These are phyloP conservation scores for Meira miltonrushii DNA, from an alignment of 1,284 basidiomycete species.

Conservation along the genomic window DNA sequence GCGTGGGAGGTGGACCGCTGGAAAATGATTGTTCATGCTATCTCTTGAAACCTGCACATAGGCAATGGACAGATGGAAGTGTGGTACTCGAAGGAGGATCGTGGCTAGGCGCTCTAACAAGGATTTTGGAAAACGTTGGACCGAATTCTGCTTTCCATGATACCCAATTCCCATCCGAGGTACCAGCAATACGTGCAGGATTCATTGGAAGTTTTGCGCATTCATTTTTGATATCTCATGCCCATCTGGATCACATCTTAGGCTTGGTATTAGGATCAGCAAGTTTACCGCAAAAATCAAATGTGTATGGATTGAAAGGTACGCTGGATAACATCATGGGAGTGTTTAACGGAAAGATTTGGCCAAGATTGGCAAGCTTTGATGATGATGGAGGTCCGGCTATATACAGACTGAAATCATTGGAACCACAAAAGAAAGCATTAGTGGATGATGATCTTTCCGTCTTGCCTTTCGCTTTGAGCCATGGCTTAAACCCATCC, in stretches of 20 bases:
- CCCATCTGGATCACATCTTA: slow-evolving; percentile 71
- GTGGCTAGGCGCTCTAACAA: slow-evolving; percentile 43
- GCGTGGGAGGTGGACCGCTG: slow-evolving; percentile 54
- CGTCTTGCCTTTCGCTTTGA: slow-evolving; percentile 35
- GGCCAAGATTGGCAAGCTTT: slow-evolving; percentile 76
- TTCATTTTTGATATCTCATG: slow-evolving; percentile 37
- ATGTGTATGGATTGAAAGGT: slow-evolving; percentile 62
- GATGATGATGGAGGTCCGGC: slow-evolving; percentile 55
- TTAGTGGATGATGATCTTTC: slow-evolving; percentile 26
- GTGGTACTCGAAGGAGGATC: slow-evolving; percentile 52
- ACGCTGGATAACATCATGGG: slow-evolving; percentile 66
- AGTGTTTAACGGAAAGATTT: slow-evolving; percentile 71
- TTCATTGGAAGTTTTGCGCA: slow-evolving; percentile 41
- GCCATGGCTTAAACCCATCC: slow-evolving; percentile 36
- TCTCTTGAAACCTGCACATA: slow-evolving; percentile 51
- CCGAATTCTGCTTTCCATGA: slow-evolving; percentile 37
- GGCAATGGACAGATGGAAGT: slow-evolving; percentile 49
- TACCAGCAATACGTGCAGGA: slow-evolving; percentile 34
- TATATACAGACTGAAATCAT: slow-evolving; percentile 41
- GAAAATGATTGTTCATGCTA: slow-evolving; percentile 54
- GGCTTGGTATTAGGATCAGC: slow-evolving; percentile 72
- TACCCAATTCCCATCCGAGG: slow-evolving; percentile 31
- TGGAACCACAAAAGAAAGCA: slow-evolving; percentile 28
- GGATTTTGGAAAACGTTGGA: slow-evolving; percentile 38
- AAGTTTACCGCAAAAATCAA: slow-evolving; percentile 63